phyloP scores from a whole-genome alignment of 169 alveolate genomes.

The Plasmodium fragile region DNA sequence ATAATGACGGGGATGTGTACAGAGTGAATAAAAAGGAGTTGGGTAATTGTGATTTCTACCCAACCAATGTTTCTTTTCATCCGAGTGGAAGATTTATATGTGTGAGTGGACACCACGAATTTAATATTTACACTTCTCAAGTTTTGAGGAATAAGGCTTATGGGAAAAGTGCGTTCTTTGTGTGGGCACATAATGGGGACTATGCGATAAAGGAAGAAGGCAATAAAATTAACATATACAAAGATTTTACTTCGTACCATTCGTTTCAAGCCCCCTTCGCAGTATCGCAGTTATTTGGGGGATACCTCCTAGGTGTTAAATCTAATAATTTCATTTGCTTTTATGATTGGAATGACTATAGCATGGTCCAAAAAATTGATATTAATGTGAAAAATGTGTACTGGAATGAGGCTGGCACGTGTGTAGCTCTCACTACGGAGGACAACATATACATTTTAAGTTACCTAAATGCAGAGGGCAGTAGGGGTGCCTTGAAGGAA shows the following conservation, averaged over 20 bases:
- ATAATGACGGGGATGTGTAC: conserved; percentile 75
- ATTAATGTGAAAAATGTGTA: conserved; percentile 78
- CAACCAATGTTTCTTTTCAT: conserved; percentile 93
- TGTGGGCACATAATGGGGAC: conserved; percentile 95
- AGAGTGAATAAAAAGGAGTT: conserved; percentile 86
- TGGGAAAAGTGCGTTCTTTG: conserved; percentile 95
- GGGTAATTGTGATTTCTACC: conserved; percentile 95
- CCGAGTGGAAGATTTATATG: conserved; percentile 98
- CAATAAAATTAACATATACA: conserved; percentile 87
- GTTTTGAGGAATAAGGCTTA: conserved; percentile 92
- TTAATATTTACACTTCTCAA: conserved; percentile 94
- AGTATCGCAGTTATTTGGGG: conserved; percentile 93
- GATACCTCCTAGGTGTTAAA: conserved; percentile 90
- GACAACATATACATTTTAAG: conserved; percentile 80
- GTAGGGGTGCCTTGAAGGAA: not conserved
- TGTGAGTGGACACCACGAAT: conserved; percentile 98
- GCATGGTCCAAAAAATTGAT: conserved; percentile 66
- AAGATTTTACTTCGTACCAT: conserved; percentile 88
- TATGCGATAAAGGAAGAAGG: conserved; percentile 95
- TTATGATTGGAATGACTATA: conserved; percentile 94
- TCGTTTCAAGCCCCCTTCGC: conserved; percentile 90
- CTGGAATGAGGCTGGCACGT: conserved; percentile 82
- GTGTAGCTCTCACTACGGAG: conserved; percentile 81
- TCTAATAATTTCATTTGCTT: conserved; percentile 93
- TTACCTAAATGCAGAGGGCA: conserved; percentile 51